Conservation (phyloP, 768 basidiomycete genomes). For the Suillus discolor region DNA sequence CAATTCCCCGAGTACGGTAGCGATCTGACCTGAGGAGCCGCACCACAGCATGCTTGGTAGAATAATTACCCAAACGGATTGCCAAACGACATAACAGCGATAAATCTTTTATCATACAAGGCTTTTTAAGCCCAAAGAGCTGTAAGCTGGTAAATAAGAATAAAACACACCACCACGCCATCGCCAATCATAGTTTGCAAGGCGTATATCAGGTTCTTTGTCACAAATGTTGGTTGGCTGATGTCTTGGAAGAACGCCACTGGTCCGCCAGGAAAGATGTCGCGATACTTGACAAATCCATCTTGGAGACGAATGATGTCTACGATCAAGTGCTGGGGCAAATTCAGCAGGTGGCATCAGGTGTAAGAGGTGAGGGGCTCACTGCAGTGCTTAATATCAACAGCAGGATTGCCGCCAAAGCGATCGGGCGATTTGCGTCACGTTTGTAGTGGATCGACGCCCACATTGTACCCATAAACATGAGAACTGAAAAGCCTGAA, state of each 20-base stretch:
- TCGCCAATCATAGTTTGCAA: constrained; percentile 16
- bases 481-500: constrained; percentile 31
- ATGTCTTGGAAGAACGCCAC: constrained; percentile 24
- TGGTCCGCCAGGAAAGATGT: constrained; percentile 25
- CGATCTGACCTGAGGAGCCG: constrained; percentile 9
- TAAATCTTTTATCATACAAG: constrained; percentile 14
- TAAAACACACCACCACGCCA: constrained; percentile 13
- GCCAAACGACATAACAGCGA: constrained; percentile 20
- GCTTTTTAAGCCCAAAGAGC: neutral
- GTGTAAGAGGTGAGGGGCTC: neutral
- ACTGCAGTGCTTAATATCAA: constrained; percentile 26
- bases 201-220: constrained; percentile 24
- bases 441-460: constrained; percentile 11
- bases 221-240: constrained; percentile 25
- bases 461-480: constrained; percentile 31
- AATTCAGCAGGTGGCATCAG: neutral
- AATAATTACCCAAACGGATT: constrained; percentile 14
- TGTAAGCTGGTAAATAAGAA: neutral
- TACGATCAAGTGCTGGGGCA: constrained; percentile 16
- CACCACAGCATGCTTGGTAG: constrained; percentile 12
- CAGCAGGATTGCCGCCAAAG: constrained; percentile 19
- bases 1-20: neutral
- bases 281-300: constrained; percentile 24
- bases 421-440: constrained; percentile 16
- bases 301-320: constrained; percentile 22